A percentile compares a stretch with the other conserved stretches of the same genome.
These are phyloP conservation scores for Lactarius deliciosus DNA, from an alignment of 768 basidiomycete species.

Conservation along the genomic window DNA sequence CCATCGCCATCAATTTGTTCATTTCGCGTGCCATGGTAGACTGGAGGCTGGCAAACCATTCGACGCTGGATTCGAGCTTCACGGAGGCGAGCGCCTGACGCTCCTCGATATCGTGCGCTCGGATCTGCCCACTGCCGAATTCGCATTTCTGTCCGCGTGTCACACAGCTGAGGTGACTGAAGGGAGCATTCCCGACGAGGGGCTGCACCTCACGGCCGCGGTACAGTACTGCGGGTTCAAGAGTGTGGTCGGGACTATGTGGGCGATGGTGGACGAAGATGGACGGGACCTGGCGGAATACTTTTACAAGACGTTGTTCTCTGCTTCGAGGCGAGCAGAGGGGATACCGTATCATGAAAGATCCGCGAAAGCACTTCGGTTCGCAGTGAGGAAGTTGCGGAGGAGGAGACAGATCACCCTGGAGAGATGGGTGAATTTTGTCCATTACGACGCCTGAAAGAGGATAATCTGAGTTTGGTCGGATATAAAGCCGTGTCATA, in stretches of 20 bases:
- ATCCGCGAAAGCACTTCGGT: neutral
- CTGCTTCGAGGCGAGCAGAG: neutral
- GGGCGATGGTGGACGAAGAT: neutral
- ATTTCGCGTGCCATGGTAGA: constrained; percentile 12
- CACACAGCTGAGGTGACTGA: neutral
- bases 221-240: neutral
- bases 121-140: neutral
- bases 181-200: neutral
- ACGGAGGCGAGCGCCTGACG: neutral
- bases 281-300: neutral
- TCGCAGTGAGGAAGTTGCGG: neutral
- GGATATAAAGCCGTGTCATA: too few species aligned
- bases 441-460: neutral
- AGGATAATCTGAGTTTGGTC: neutral
- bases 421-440: neutral
- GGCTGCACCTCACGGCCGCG: neutral
- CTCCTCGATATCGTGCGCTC: neutral
- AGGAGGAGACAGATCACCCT: neutral
- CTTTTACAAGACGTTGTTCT: neutral
- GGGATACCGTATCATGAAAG: neutral
- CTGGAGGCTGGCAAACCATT: neutral
- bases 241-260: constrained; percentile 11
- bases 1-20: neutral
- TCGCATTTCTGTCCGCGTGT: constrained; percentile 10
- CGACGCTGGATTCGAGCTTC: constrained; percentile 3